Evolutionary conservation across 805 yeast genomes (phyloP), one percentile per base, ranked within the genome.

Genomic region (Ogataea pilisensis): DNA sequence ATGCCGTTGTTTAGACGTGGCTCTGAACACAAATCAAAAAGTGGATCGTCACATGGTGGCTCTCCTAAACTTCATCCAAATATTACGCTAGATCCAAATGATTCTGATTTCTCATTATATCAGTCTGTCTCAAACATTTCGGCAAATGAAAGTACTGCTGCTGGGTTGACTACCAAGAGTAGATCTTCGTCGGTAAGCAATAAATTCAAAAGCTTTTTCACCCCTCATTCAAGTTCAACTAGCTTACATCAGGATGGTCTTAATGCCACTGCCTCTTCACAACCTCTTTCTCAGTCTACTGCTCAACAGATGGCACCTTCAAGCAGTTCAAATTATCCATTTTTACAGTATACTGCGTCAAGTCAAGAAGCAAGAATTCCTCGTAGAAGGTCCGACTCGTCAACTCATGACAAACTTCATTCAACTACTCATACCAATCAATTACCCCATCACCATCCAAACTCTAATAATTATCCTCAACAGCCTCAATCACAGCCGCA

Each of bases 151-250:
- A 11, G 42, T 6, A 36, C 52, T 1, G 45, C 43, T 17, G 32
- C 44, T n/a, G n/a, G n/a, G 13, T 11, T 47, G 8, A 36, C 38
- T 8, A 32, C 47, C n/a, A 42, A 66, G 31, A 44, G 53, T 18
- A 50, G 62, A 31, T 35, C 50, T 22, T 38, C 55, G 3, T 61
- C 67, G 4, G 51, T 62, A 41, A 51, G 64, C 11, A 57, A 54
- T 28, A 53, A 56, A 39, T 57, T 63, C 31, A 61, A 60, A 44
- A 57, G 45, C 37, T 35, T 63, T 8, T 62, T 62, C 31, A 42
- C 52, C 17, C 55, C 55, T 12, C 51, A 50, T 32, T 47, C 52
- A 7, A 45, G 49, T 29, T 47, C 49, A 11, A 34, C 48, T 3
- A 46, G 20, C 27, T 37, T 48, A 27, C 38, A 33, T 5, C 48